phyloP scores from a whole-genome alignment of 768 basidiomycete species.

The Mycena belliarum region DNA sequence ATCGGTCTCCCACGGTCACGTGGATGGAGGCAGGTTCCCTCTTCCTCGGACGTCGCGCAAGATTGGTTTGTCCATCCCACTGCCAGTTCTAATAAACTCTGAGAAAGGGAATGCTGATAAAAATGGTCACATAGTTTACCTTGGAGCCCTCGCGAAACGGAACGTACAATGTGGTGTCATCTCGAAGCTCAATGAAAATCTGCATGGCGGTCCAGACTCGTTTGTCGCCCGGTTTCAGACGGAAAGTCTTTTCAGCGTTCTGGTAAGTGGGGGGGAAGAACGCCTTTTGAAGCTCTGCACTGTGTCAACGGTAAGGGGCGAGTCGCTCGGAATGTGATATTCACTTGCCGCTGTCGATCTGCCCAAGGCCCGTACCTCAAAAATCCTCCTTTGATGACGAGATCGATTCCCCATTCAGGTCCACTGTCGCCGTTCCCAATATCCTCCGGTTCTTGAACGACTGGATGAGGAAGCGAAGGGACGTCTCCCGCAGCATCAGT shows the following conservation, averaged over 20 bases:
- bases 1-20: constrained; percentile 73
- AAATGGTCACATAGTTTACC: too few relatives aligned
- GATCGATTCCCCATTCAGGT: constrained; percentile 93
- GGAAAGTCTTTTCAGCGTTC: constrained; percentile 54
- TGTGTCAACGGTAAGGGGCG: constrained; percentile 27
- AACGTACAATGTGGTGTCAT: constrained; percentile 75
- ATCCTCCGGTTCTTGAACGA: constrained; percentile 52
- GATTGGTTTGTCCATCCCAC: constrained; percentile 68
- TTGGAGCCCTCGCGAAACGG: constrained; percentile 93
- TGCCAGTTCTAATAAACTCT: constrained; percentile 73
- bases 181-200: constrained; percentile 78
- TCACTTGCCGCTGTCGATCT: constrained; percentile 78
- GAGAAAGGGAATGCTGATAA: constrained; percentile 1
- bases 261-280: constrained; percentile 86
- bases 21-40: constrained; percentile 75
- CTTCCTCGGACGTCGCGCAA: constrained; percentile 51
- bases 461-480: constrained; percentile 39
- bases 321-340: not conserved
- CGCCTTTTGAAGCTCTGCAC: constrained; percentile 71
- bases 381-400: constrained; percentile 74
- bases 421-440: constrained; percentile 85
- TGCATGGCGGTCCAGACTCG: constrained; percentile 83
- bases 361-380: constrained; percentile 95
- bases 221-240: constrained; percentile 73
- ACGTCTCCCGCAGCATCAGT: constrained; percentile 82